These are phyloP conservation scores for Hepatocystis sp. DNA, from an alignment of 169 alveolate genomes.

Conservation along the genomic window DNA sequence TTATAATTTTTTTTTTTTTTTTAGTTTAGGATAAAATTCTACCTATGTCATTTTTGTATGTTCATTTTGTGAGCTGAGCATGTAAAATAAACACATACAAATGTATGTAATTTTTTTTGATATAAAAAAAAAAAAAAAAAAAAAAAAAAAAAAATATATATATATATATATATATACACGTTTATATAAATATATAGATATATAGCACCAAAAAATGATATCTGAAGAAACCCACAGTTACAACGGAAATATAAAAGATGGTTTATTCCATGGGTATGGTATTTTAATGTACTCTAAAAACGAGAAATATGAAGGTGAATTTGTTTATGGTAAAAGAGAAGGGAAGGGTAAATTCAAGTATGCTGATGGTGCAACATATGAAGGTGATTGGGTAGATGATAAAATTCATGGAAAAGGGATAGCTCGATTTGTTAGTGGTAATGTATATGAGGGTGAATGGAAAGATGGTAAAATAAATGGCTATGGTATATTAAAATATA, in stretches of 20 bases:
- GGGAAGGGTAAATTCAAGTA: constrained; percentile 94
- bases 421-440: constrained; percentile 93
- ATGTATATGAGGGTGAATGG: constrained; percentile 91
- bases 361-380: constrained; percentile 95
- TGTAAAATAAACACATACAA: background rate
- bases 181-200: background rate
- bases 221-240: constrained; percentile 87
- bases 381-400: constrained; percentile 97
- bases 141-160: background rate
- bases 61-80: too few species aligned
- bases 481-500: constrained; percentile 91
- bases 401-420: constrained; percentile 94
- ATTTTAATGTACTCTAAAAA: constrained; percentile 90
- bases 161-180: background rate
- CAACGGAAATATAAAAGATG: constrained; percentile 94
- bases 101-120: background rate
- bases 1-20: too few species aligned
- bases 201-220: constrained; percentile 4
- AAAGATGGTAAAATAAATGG: constrained; percentile 95
- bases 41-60: too few species aligned
- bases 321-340: constrained; percentile 94
- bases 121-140: too few species aligned
- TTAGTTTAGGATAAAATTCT: too few species aligned
- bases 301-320: constrained; percentile 97
- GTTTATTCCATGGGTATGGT: constrained; percentile 94